Evolutionary conservation across 2,329 filamentous ascomycete species (phyloP), one percentile per base, ranked within the genome.

Genomic region (Metarhizium album): DNA sequence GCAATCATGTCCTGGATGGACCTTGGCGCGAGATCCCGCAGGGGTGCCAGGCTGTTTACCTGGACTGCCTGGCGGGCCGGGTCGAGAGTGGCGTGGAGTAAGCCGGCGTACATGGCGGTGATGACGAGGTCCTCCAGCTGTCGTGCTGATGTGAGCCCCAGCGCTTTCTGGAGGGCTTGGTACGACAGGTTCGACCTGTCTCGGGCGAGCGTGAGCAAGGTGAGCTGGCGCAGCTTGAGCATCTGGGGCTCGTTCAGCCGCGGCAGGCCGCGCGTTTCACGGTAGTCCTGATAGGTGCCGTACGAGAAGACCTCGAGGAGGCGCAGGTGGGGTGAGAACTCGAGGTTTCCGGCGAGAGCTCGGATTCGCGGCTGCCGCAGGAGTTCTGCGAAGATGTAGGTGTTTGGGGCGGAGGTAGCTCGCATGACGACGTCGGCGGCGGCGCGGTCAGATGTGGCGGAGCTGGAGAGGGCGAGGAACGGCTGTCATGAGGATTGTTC

Each of bases 301-400:
- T 93, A 89, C 53, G 90, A 87, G 70, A 98, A 98, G 61, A 94
- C 84, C 67, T 90, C 79, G 43, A 98, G 83, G 14, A 95, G 77
- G 2, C 74, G 79, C 47, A 93, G 75, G 67, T 88, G 70, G 3
- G 71, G 59, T 2, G 75, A 70, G 60, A 84, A 80, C 46, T 94
- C 85, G 35, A 75, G 64, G 8, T 66, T 66, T 38, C 80, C 65
- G 38, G 74, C 74, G 43, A 97, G 82, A 13, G 80, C 76, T 67
- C 93, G 86, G 58, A 97, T 83, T 59, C 88, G 82, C 0, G 87
- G 82, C 1, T 83, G 82, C 60, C 86, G 78, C 37, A 98, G 82
- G n/a, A 98, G 83, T 71, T 97, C 91, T 58, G 87, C 82, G 72
- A 98, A 98, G 70, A 97, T 79, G 68, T 85, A 98, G 57, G 90